A percentile compares a stretch with the other conserved stretches of the same genome.
Conservation (phyloP, 2,329 filamentous ascomycete species). For the Colletotrichum aenigma region DNA sequence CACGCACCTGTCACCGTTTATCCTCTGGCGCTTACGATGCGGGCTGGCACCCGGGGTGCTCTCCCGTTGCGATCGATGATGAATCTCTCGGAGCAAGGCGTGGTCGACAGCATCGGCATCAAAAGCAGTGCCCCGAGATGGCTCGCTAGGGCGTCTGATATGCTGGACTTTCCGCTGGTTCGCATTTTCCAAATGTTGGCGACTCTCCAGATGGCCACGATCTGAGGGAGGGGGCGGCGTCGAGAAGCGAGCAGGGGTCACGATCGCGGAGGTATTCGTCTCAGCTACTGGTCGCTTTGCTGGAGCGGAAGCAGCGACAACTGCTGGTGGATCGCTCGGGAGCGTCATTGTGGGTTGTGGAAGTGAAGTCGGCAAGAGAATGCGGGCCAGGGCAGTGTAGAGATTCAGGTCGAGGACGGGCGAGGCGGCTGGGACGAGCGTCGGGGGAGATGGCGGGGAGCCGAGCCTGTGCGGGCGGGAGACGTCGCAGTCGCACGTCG, state of each 20-base stretch:
- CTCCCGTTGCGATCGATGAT: slow-evolving; percentile 53
- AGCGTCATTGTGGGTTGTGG: slow-evolving; percentile 35
- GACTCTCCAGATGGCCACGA: slow-evolving; percentile 46
- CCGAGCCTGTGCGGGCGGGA: not conserved
- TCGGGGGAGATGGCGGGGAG: slow-evolving; percentile 8
- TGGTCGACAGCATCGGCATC: slow-evolving; percentile 56
- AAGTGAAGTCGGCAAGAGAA: slow-evolving; percentile 11
- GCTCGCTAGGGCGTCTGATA: slow-evolving; percentile 38
- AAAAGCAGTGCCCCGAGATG: slow-evolving; percentile 39
- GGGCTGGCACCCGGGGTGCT: slow-evolving; percentile 59
- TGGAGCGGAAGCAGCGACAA: slow-evolving; percentile 26
- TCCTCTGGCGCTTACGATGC: slow-evolving; percentile 62
- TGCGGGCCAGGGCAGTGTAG: slow-evolving; percentile 16
- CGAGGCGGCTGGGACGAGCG: slow-evolving; percentile 1
- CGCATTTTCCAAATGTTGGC: slow-evolving; percentile 39
- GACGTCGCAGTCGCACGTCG: not conserved
- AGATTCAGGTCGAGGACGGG: not conserved
- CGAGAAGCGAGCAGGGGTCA: slow-evolving; percentile 40
- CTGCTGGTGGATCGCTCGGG: slow-evolving; percentile 29
- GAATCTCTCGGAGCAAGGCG: slow-evolving; percentile 56
- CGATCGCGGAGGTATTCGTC: slow-evolving; percentile 35
- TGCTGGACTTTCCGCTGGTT: slow-evolving; percentile 37
- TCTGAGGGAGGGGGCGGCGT: slow-evolving; percentile 51
- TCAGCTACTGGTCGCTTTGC: slow-evolving; percentile 36
- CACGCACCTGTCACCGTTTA: slow-evolving; percentile 65